Evolutionary conservation across 2,329 filamentous ascomycete species (phyloP).

Genomic region (Diaporthe batatas): DNA sequence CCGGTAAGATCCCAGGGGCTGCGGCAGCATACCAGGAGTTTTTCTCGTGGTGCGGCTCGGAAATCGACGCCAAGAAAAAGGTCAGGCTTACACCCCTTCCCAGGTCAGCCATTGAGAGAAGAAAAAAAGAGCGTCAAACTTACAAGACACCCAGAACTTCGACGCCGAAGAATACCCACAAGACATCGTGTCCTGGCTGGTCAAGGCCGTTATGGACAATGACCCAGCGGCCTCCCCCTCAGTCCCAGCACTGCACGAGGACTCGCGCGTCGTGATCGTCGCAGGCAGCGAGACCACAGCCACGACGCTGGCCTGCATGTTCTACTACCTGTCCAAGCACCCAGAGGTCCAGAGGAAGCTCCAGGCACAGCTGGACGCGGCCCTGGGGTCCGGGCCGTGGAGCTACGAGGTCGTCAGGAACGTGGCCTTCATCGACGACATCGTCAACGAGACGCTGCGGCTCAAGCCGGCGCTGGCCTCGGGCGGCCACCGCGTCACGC

Average conservation of each 20-base stretch:
- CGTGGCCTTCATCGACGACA: conserved; percentile 40
- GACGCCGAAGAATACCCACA: conserved; percentile 47
- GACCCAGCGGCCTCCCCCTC: conserved; percentile 52
- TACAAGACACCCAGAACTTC: conserved; percentile 42
- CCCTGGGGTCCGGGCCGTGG: conserved; percentile 31
- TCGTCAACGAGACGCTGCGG: conserved; percentile 43
- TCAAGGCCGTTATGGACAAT: conserved; percentile 54
- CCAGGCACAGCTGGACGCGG: conserved; percentile 36
- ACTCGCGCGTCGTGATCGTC: conserved; percentile 47
- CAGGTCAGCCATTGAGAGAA: fast-evolving
- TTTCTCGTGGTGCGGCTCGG: conserved; percentile 48
- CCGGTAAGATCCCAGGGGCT: conserved; percentile 50
- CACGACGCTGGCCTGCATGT: conserved; percentile 38
- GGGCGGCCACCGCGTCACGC: conserved; percentile 42
- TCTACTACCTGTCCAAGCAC: conserved; percentile 43
- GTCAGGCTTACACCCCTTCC: conserved; percentile 42
- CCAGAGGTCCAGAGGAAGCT: conserved; percentile 35
- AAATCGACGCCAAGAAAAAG: conserved; percentile 51
- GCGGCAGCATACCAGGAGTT: conserved; percentile 48
- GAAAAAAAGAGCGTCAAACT: not conserved
- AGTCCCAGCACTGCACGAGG: conserved; percentile 49
- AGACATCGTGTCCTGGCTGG: conserved; percentile 56
- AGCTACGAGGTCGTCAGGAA: conserved; percentile 35
- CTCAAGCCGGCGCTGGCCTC: conserved; percentile 42
- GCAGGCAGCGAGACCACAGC: conserved; percentile 43